Evolutionary conservation across 2,329 filamentous ascomycete species (phyloP), one percentile per base, ranked within the genome.

Genomic region (Penicillium hordei): DNA sequence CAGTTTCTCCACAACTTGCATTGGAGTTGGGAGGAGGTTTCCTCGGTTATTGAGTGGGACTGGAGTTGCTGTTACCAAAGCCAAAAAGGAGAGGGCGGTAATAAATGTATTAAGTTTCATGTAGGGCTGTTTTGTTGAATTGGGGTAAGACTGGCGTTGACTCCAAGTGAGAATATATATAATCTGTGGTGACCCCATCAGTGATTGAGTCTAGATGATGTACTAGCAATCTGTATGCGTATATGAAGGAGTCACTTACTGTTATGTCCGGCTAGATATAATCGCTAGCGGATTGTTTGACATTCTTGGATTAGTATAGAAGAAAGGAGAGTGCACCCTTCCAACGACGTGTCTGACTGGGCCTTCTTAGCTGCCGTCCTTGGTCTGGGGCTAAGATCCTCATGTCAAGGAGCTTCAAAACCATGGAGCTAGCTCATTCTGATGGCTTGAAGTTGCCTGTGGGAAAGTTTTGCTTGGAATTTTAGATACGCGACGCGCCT

Each of bases 101-200:
- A 63, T 23, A n/a, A 65, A 51, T 21, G 55, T n/a, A 27, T 52
- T 54, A 15, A 65, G 40, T 53, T 66, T 63, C 62, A 65, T 66
- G n/a, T 10, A 51, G 31, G 21, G n/a, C 2, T 33, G 12, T 33
- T 8, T 33, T 31, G 25, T 15, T 31, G 27, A 9, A 46, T 31
- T 6, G 23, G 2, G 10, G 12, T 25, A 17, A 2, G 1, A 19
- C 7, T 8, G 4, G 4, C 33, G 19, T 33, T 33, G 44, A 23
- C 29, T 17, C 5, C 4, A 2, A 10, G 7, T 12, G 5, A 33
- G 10, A 12, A 23, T 34, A 46, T 46, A 46, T 48, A 23, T 34
- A 48, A 23, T 12, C 29, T 23, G 29, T 33, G 13, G 44, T 4
- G 19, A 3, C 12, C 10, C 25, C 7, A 9, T 23, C 2, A 23